Conservation (phyloP, 2,329 filamentous ascomycete species). For the Fusarium sp. region DNA sequence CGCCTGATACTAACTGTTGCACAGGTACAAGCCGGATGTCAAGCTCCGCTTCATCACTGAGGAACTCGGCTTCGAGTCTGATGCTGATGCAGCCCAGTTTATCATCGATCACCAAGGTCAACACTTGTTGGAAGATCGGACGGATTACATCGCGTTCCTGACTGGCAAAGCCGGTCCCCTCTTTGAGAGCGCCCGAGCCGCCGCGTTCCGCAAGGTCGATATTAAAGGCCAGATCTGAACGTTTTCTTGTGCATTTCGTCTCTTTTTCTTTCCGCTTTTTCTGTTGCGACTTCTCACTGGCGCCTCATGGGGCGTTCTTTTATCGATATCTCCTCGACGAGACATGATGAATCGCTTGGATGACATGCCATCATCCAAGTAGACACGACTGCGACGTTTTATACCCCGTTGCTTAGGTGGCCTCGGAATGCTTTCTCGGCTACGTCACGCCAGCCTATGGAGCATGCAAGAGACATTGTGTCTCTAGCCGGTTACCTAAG, state of each 20-base stretch:
- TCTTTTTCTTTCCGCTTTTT: conserved; percentile 22
- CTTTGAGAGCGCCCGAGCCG: conserved; percentile 81
- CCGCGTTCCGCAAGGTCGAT: conserved; percentile 90
- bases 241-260: conserved; percentile 24
- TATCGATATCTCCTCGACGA: conserved; percentile 38
- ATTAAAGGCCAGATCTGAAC: conserved; percentile 96
- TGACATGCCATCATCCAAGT: conserved; percentile 43
- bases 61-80: conserved; percentile 95
- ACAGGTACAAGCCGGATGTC: conserved; percentile 92
- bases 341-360: conserved; percentile 38
- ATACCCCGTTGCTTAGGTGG: conserved; percentile 45
- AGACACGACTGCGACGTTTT: conserved; percentile 44
- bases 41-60: conserved; percentile 93
- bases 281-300: conserved; percentile 19
- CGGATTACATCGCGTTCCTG: conserved; percentile 80
- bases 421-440: conserved; percentile 29
- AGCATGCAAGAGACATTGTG: conserved; percentile 8
- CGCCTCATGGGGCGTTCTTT: conserved; percentile 26
- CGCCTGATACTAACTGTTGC: conserved; percentile 61
- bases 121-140: conserved; percentile 82
- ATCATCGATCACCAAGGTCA: conserved; percentile 85
- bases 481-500: conserved; percentile 23
- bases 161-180: conserved; percentile 79
- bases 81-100: conserved; percentile 92
- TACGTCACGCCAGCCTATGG: conserved; percentile 23